Conservation (phyloP, 1,139 yeast species). For the Kodamaea sp. region DNA sequence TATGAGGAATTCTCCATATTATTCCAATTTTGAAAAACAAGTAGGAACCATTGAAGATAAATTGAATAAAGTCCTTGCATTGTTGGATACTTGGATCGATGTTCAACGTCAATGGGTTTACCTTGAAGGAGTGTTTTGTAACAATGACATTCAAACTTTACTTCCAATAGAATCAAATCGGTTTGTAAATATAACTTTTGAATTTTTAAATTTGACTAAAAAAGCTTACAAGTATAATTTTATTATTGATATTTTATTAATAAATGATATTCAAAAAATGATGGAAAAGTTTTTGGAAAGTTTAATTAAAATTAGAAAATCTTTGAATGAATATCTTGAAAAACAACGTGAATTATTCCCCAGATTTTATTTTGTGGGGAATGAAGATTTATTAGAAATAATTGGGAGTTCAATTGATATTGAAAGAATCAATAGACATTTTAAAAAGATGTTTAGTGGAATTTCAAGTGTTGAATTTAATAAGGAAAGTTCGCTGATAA, state of each 20-base stretch:
- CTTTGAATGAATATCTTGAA: conserved; percentile 77
- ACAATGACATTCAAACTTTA: conserved; percentile 54
- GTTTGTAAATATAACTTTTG: conserved; percentile 62
- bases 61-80: conserved; percentile 46
- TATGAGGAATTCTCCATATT: conserved; percentile 71
- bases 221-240: conserved; percentile 48
- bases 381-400: conserved; percentile 81
- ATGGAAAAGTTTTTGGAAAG: conserved; percentile 56
- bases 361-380: conserved; percentile 83
- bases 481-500: conserved; percentile 32
- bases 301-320: conserved; percentile 55
- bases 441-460: conserved; percentile 73
- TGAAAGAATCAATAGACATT: conserved; percentile 51
- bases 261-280: conserved; percentile 47
- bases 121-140: conserved; percentile 73
- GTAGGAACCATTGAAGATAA: conserved; percentile 54
- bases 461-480: conserved; percentile 45
- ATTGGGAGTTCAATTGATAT: conserved; percentile 64
- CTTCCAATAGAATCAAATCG: conserved; percentile 71
- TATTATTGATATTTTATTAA: conserved; percentile 55
- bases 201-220: conserved; percentile 51
- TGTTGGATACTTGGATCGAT: conserved; percentile 75
- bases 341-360: conserved; percentile 76
- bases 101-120: conserved; percentile 90
- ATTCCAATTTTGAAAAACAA: conserved; percentile 57